A percentile compares a stretch with the other conserved stretches of the same genome.
Conservation (phyloP, 2,329 filamentous ascomycete genomes). For the Ophiostoma australiae region DNA sequence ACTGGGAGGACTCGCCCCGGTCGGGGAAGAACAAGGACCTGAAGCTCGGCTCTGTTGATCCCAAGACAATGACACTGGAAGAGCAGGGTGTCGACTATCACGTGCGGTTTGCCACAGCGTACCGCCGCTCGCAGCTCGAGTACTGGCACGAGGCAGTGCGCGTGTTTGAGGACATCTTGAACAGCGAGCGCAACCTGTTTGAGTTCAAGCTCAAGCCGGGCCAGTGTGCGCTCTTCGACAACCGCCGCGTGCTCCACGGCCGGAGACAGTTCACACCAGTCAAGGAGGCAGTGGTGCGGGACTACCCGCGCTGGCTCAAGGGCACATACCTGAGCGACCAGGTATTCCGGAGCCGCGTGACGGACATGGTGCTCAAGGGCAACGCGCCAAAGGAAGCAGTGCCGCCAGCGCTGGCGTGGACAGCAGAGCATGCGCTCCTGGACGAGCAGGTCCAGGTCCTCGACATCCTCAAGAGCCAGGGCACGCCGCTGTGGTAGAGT, state of each 20-base stretch:
- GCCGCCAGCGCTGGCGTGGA: constrained; percentile 15
- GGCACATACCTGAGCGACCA: constrained; percentile 71
- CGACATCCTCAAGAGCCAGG: background rate
- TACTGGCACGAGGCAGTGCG: constrained; percentile 40
- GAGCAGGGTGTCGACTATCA: constrained; percentile 5
- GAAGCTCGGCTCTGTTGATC: background rate
- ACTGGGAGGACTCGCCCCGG: background rate
- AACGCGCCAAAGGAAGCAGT: constrained; percentile 26
- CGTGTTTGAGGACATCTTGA: constrained; percentile 56
- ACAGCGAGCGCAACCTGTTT: constrained; percentile 55
- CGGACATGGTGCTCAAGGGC: constrained; percentile 23
- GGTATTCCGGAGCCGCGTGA: constrained; percentile 34
- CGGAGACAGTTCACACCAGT: constrained; percentile 57
- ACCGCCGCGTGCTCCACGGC: constrained; percentile 78
- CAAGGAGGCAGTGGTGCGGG: background rate
- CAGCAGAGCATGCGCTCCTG: background rate
- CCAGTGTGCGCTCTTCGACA: constrained; percentile 92
- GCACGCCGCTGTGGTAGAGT: background rate
- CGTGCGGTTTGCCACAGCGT: background rate
- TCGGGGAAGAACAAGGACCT: background rate
- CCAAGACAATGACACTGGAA: background rate
- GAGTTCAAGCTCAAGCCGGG: constrained; percentile 71
- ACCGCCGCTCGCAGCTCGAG: constrained; percentile 1
- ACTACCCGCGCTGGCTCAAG: constrained; percentile 71
- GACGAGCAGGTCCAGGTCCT: constrained; percentile 8